These are phyloP conservation scores for Talaromyces stipitatus DNA, from an alignment of 495 filamentous ascomycete genomes.

Conservation along the genomic window DNA sequence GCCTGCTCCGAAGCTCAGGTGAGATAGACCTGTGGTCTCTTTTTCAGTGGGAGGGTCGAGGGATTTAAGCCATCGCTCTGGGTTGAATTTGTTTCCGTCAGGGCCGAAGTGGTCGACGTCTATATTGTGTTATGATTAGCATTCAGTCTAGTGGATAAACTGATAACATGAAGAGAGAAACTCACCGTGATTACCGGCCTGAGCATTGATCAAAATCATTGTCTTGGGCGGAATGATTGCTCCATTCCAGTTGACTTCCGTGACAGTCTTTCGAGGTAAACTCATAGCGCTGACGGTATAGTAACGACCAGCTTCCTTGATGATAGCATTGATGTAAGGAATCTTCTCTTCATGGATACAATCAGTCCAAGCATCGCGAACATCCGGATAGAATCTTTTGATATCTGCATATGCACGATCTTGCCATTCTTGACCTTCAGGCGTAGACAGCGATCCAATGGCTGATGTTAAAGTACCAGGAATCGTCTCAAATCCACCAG, in stretches of 20 bases:
- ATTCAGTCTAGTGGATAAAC: background rate
- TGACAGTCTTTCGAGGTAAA: constrained; percentile 42
- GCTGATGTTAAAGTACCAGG: constrained; percentile 39
- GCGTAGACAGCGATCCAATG: constrained; percentile 40
- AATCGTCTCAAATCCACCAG: constrained; percentile 46
- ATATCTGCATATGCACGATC: constrained; percentile 48
- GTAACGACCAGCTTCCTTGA: constrained; percentile 48
- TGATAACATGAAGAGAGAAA: constrained; percentile 1
- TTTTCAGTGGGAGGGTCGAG: constrained; percentile 28
- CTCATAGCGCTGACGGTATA: constrained; percentile 50
- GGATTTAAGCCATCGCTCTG: constrained; percentile 42
- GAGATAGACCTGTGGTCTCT: constrained; percentile 25
- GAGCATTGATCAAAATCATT: constrained; percentile 50
- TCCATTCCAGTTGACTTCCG: constrained; percentile 46
- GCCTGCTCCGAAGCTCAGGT: constrained; percentile 48
- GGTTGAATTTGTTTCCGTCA: constrained; percentile 42
- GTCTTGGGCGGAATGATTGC: constrained; percentile 47
- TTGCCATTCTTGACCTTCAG: constrained; percentile 41
- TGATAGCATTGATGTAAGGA: constrained; percentile 39
- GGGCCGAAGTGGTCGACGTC: constrained; percentile 45
- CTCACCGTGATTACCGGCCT: constrained; percentile 51
- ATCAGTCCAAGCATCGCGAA: constrained; percentile 40
- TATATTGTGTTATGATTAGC: constrained; percentile 9
- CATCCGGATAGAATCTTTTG: constrained; percentile 37
- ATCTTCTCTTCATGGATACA: constrained; percentile 39